Percentiles rank a stretch among this genome's conserved stretches.
These are phyloP conservation scores for Fraxinus sp. DNA, from an alignment of 305 asterid genomes.

Conservation along the genomic window DNA sequence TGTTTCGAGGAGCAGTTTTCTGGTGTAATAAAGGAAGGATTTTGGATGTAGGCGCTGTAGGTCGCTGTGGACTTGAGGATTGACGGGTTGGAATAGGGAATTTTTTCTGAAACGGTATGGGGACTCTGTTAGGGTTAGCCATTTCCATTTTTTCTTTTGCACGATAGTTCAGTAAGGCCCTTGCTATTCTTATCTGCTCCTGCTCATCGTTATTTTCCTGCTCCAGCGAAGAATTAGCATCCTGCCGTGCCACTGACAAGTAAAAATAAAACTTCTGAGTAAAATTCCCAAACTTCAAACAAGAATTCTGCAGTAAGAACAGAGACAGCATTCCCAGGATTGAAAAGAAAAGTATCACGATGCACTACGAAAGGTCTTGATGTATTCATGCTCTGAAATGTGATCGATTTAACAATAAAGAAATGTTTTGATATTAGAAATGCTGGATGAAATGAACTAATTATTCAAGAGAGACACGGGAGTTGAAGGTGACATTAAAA, in stretches of 20 bases:
- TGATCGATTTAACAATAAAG: not conserved
- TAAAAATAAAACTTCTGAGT: not conserved
- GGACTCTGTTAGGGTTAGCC: conserved; percentile 25
- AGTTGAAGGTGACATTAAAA: not conserved
- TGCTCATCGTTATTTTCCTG: conserved; percentile 65
- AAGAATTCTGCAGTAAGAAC: not conserved
- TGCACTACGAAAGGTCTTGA: not conserved
- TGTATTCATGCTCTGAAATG: not conserved
- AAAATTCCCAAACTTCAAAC: not conserved
- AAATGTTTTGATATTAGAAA: not conserved
- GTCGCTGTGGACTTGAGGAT: conserved; percentile 71
- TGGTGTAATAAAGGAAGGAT: conserved; percentile 64
- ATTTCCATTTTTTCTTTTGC: conserved; percentile 39
- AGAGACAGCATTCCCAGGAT: not conserved
- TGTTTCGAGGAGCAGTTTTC: conserved; percentile 32
- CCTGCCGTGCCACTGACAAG: conserved; percentile 66
- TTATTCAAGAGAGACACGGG: not conserved
- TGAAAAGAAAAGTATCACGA: not conserved
- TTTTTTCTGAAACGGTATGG: conserved; percentile 45
- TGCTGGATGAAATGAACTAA: not conserved
- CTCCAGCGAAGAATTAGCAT: conserved; percentile 51
- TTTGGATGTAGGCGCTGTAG: conserved; percentile 50
- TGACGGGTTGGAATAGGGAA: conserved; percentile 42
- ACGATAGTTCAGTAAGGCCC: conserved; percentile 61
- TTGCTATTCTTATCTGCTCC: conserved; percentile 68